Evolutionary conservation across 2,329 filamentous ascomycete species (phyloP).

Genomic region (Curvularia hawaiiensis): DNA sequence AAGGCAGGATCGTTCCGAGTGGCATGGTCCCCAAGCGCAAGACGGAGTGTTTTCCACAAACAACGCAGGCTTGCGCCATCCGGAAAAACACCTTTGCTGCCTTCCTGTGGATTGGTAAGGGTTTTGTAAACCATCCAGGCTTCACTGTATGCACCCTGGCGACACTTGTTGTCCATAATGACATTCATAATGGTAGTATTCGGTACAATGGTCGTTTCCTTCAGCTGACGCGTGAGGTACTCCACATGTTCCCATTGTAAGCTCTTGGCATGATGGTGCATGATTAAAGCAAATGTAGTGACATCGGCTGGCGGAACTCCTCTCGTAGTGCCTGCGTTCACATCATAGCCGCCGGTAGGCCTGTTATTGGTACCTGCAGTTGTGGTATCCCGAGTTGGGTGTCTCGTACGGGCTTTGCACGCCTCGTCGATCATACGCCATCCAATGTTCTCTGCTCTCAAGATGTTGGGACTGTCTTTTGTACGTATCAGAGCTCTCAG

Average conservation of each 20-base stretch:
- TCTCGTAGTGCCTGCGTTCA: constrained; percentile 7
- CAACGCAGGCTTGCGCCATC: constrained; percentile 36
- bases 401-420: constrained; percentile 6
- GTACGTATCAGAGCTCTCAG: constrained; percentile 76
- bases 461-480: constrained; percentile 19
- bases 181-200: constrained; percentile 42
- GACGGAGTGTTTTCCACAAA: constrained; percentile 42
- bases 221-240: constrained; percentile 37
- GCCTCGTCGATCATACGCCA: constrained; percentile 44
- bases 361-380: constrained; percentile 9
- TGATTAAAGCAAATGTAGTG: constrained; percentile 40
- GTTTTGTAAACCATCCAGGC: constrained; percentile 38
- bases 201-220: constrained; percentile 24
- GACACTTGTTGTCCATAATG: constrained; percentile 38
- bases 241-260: constrained; percentile 44
- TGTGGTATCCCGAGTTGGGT: neutral
- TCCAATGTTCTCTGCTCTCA: constrained; percentile 44
- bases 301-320: constrained; percentile 34
- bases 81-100: constrained; percentile 31
- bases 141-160: constrained; percentile 36
- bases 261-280: constrained; percentile 36
- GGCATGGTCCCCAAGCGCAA: constrained; percentile 31
- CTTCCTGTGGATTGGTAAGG: constrained; percentile 29
- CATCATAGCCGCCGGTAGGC: neutral
- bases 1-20: constrained; percentile 25